Evolutionary conservation across 768 basidiomycete genomes (phyloP).

Genomic region (Macrocybe gigantea): DNA sequence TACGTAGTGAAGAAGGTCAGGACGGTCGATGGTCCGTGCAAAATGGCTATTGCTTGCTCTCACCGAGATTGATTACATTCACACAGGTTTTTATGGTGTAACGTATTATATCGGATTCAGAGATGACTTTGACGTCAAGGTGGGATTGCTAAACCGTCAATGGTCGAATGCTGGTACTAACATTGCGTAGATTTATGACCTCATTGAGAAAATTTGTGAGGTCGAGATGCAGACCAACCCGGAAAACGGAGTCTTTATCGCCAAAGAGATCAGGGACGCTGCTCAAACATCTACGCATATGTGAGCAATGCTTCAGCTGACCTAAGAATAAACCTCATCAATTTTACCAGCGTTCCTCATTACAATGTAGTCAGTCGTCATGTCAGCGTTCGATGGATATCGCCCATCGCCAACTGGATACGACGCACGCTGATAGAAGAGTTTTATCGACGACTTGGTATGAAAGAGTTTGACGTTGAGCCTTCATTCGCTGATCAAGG

Average conservation of each 20-base stretch:
- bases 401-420: conserved; percentile 1
- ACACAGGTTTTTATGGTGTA: conserved; percentile 47
- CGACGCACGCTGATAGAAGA: not conserved
- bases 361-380: conserved; percentile 1
- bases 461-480: not conserved
- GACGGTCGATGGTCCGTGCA: conserved; percentile 39
- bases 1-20: conserved; percentile 56
- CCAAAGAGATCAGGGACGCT: conserved; percentile 1
- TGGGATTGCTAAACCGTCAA: not conserved
- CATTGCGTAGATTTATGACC: not conserved
- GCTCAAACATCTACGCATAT: conserved; percentile 1
- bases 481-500: not conserved
- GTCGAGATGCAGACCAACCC: conserved; percentile 1
- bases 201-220: conserved; percentile 2
- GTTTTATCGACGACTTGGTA: conserved; percentile 1
- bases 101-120: conserved; percentile 2
- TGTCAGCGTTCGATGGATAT: not conserved
- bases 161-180: not conserved
- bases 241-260: not conserved
- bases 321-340: not conserved
- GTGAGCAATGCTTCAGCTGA: not conserved
- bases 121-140: conserved; percentile 2
- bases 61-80: not conserved
- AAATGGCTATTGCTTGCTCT: not conserved
- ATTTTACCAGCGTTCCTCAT: not conserved